phyloP scores from a whole-genome alignment of 345 rosid species.

The Citrus reticulata region DNA sequence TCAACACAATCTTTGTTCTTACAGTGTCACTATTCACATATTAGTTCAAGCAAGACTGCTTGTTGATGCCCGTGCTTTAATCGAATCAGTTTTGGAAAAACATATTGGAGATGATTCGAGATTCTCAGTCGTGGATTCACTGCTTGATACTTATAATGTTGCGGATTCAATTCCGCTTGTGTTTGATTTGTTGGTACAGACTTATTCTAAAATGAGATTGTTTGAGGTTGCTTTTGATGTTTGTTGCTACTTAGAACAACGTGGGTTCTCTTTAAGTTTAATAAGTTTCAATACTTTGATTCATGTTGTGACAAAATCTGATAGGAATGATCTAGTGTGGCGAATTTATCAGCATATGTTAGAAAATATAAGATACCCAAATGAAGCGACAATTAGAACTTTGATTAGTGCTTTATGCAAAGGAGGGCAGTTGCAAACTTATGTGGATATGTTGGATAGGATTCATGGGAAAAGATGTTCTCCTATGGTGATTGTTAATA shows the following conservation, averaged over 20 bases:
- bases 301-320: constrained; percentile 55
- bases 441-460: constrained; percentile 52
- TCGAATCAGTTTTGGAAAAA: constrained; percentile 49
- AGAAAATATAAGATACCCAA: constrained; percentile 44
- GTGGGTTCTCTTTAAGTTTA: constrained; percentile 50
- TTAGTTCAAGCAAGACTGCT: constrained; percentile 50
- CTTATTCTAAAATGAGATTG: constrained; percentile 57
- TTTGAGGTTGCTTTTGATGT: constrained; percentile 56
- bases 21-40: constrained; percentile 54
- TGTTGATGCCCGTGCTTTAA: constrained; percentile 58
- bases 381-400: constrained; percentile 36
- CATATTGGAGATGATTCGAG: constrained; percentile 13
- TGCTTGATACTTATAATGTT: constrained; percentile 42
- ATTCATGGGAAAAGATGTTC: constrained; percentile 67
- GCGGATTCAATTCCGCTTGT: constrained; percentile 44
- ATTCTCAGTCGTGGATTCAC: constrained; percentile 38
- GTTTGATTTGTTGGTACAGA: constrained; percentile 65
- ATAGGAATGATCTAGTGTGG: constrained; percentile 51
- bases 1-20: constrained; percentile 45
- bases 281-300: constrained; percentile 54
- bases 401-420: constrained; percentile 68
- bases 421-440: constrained; percentile 55
- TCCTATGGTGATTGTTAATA: constrained; percentile 58
- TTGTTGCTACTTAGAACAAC: constrained; percentile 41
- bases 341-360: constrained; percentile 64